Percentiles rank a stretch among this genome's conserved stretches.
Conservation (phyloP, 2,329 filamentous ascomycete genomes). For the Raffaelea ambrosiae region DNA sequence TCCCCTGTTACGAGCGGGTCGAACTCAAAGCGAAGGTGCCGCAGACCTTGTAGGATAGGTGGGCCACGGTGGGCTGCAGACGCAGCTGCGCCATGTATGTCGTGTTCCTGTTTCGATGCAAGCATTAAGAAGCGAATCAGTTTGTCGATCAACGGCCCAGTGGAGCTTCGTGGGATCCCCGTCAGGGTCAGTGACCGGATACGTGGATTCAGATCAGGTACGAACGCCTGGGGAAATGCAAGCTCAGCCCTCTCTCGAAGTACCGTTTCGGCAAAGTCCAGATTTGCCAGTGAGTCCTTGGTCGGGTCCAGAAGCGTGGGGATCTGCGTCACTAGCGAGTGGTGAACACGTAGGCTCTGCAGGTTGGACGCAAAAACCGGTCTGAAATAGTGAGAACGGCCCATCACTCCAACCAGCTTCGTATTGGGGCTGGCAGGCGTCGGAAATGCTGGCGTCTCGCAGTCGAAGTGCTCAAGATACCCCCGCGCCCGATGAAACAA, state of each 20-base stretch:
- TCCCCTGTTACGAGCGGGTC: conserved; percentile 30
- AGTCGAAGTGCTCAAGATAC: conserved; percentile 44
- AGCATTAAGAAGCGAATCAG: conserved; percentile 38
- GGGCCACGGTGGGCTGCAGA: conserved; percentile 26
- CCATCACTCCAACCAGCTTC: conserved; percentile 32
- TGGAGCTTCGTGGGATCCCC: conserved; percentile 43
- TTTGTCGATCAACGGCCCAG: conserved; percentile 38
- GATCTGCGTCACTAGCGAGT: conserved; percentile 50
- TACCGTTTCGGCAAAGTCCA: conserved; percentile 35
- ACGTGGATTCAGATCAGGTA: conserved; percentile 49
- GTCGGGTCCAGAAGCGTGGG: conserved; percentile 33
- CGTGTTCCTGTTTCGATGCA: conserved; percentile 39
- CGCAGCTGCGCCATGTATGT: conserved; percentile 22
- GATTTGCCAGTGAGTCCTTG: conserved; percentile 24
- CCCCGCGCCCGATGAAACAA: conserved; percentile 35
- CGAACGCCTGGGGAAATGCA: conserved; percentile 38
- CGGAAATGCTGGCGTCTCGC: conserved; percentile 30
- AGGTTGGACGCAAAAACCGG: conserved; percentile 46
- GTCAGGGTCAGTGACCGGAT: conserved; percentile 45
- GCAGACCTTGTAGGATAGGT: conserved; percentile 39
- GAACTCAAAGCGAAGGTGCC: conserved; percentile 46
- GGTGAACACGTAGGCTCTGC: conserved; percentile 45
- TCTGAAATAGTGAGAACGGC: conserved; percentile 38
- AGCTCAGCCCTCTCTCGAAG: conserved; percentile 33
- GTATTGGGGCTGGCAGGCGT: conserved; percentile 7